Percentiles rank a stretch among this genome's conserved stretches.
phyloP scores from a whole-genome alignment of 2,329 filamentous ascomycete species.

The Fusarium aywerte region DNA sequence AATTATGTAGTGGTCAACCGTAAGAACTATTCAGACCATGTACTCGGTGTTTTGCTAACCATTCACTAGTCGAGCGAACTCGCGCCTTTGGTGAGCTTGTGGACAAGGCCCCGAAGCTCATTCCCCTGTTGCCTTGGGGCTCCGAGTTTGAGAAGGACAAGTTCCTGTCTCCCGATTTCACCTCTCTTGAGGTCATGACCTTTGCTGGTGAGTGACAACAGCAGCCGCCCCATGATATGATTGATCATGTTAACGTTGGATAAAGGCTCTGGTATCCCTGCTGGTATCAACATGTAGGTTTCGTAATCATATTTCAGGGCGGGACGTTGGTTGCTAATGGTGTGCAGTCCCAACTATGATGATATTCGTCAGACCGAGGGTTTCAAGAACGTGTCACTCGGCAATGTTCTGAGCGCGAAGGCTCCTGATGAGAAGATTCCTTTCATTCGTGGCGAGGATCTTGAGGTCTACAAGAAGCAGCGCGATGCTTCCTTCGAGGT shows the following conservation, averaged over 20 bases:
- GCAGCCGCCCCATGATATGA: not conserved
- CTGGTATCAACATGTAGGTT: conserved; percentile 71
- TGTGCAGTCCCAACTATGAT: conserved; percentile 70
- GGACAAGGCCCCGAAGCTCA: conserved; percentile 80
- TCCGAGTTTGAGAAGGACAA: conserved; percentile 95
- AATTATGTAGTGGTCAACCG: conserved; percentile 72
- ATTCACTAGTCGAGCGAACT: conserved; percentile 76
- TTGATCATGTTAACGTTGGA: conserved; percentile 48
- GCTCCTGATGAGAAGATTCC: conserved; percentile 92
- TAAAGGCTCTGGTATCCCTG: conserved; percentile 70
- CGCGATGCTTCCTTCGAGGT: conserved; percentile 92
- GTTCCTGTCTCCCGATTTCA: conserved; percentile 95
- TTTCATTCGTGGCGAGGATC: conserved; percentile 83
- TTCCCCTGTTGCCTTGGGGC: conserved; percentile 89
- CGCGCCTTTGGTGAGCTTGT: conserved; percentile 88
- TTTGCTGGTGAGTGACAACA: conserved; percentile 61
- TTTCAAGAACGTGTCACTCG: conserved; percentile 94
- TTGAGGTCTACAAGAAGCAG: conserved; percentile 82
- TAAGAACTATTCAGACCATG: conserved; percentile 34
- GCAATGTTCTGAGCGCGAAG: conserved; percentile 92
- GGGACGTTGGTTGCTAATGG: conserved; percentile 20
- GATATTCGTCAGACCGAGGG: conserved; percentile 83
- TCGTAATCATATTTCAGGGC: not conserved
- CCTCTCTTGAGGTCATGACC: conserved; percentile 88
- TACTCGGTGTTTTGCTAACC: not conserved